Base-by-base conservation (phyloP, 805 yeast genomes). In the Ogataea saltuana region DNA sequence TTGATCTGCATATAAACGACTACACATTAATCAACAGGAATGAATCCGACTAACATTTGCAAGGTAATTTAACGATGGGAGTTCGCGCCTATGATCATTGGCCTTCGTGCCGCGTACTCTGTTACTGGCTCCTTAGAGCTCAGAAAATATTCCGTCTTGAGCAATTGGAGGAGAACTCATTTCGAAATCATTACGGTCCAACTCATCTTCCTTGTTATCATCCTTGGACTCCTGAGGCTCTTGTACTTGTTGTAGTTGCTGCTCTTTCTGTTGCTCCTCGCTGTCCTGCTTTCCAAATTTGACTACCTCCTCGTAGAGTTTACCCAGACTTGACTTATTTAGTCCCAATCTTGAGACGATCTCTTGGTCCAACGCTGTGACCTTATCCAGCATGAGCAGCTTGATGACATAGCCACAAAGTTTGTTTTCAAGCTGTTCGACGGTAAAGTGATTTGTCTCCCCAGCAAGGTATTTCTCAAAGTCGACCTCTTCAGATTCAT, bases 401-500 rank as follows among this genome's bases (percentile, higher is more conserved):
- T 61, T 61, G 21, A 59, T 45, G 3, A 56, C 39, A 18, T 55
- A 47, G 5, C 47, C 46, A 30, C 63, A 60, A 6, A 65, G 40
- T 20, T 44, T 33, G 18, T 39, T 50, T 29, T 60, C 57, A n/a
- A 39, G 25, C 13, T 41, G 39, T n/a, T 51, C 56, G 16, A 48
- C 49, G 11, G 31, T 26, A n/a, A 35, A 35, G 11, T 41, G 41
- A 2, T 28, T 36, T 1, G 36, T 42, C 8, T 16, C 49, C n/a
- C 36, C 46, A 4, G 41, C 20, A 7, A 29, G 34, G 27, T 53
- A 58, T 8, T 37, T 46, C 10, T 45, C 50, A 23, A 57, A 61
- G 33, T 55, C 55, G 10, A 63, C 67, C 28, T 56, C 81, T 54
- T 81, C 86, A 16, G 70, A 67, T 25, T 71, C 81, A 17, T 64